phyloP scores from a whole-genome alignment of 1,284 basidiomycete genomes.

The Malassezia pachydermatis region DNA sequence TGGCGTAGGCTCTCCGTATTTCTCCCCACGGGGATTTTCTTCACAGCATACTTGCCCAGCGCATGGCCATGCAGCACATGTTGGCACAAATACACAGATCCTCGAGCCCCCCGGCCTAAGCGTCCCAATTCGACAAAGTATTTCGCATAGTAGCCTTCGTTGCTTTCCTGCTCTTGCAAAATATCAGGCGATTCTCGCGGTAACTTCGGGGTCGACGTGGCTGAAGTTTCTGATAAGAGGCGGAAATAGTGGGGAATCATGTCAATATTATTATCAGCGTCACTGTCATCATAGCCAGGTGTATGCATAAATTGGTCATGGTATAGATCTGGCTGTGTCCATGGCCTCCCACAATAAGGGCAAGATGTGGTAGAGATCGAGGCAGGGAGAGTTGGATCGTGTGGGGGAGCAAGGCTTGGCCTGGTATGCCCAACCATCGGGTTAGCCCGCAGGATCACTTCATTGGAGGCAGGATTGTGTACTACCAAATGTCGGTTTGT shows the following conservation, averaged over 20 bases:
- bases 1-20: conserved; percentile 25
- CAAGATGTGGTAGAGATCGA: not conserved
- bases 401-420: not conserved
- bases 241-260: conserved; percentile 37
- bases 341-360: conserved; percentile 13
- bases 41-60: conserved; percentile 66
- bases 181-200: not conserved
- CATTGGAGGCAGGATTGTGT: conserved; percentile 25
- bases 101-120: conserved; percentile 83
- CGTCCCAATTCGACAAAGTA: conserved; percentile 79
- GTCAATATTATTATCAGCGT: conserved; percentile 15
- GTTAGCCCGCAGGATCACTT: conserved; percentile 24
- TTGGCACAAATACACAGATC: conserved; percentile 74
- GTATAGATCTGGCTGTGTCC: not conserved
- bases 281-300: not conserved
- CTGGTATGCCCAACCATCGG: too few species aligned
- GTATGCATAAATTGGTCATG: not conserved
- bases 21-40: conserved; percentile 85
- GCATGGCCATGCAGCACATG: conserved; percentile 70
- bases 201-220: not conserved
- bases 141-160: conserved; percentile 54
- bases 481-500: conserved; percentile 30
- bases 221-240: conserved; percentile 23
- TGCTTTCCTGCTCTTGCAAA: conserved; percentile 17
- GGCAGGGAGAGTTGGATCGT: not conserved